Conservation (phyloP, 2,329 filamentous ascomycete genomes). For the Xylariales sp. region DNA sequence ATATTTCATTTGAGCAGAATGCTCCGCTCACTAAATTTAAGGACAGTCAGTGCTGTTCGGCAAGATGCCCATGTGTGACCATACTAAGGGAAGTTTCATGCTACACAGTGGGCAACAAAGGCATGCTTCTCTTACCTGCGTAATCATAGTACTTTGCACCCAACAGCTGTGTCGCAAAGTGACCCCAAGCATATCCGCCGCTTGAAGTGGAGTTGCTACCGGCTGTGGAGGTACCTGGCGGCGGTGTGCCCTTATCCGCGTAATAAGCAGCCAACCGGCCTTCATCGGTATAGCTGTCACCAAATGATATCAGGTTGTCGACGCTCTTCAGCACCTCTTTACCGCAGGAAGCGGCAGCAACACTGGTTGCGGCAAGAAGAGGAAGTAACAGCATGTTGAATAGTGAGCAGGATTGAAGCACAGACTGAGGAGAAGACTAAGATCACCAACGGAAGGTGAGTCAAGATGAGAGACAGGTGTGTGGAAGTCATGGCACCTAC, state of each 20-base stretch:
- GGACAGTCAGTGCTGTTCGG: neutral
- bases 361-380: slow-evolving; percentile 7
- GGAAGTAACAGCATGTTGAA: neutral
- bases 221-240: slow-evolving; percentile 48
- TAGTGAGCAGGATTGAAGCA: too few relatives aligned
- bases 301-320: slow-evolving; percentile 63
- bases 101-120: too few relatives aligned
- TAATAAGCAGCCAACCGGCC: slow-evolving; percentile 61
- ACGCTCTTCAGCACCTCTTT: slow-evolving; percentile 37
- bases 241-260: slow-evolving; percentile 55
- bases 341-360: slow-evolving; percentile 14
- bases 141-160: slow-evolving; percentile 60
- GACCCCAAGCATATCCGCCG: slow-evolving; percentile 65
- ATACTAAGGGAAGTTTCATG: too few relatives aligned
- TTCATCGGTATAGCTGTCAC: slow-evolving; percentile 75
- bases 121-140: slow-evolving; percentile 44
- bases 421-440: too few relatives aligned
- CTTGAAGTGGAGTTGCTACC: slow-evolving; percentile 49
- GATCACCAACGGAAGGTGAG: neutral
- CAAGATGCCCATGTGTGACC: neutral
- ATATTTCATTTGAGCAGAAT: slow-evolving; percentile 65
- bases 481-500: neutral
- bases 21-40: slow-evolving; percentile 53
- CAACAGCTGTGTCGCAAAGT: slow-evolving; percentile 58
- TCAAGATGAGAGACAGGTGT: neutral